Evolutionary conservation across 2,329 filamentous ascomycete species (phyloP).

Genomic region (Ceratocystis colombiana): DNA sequence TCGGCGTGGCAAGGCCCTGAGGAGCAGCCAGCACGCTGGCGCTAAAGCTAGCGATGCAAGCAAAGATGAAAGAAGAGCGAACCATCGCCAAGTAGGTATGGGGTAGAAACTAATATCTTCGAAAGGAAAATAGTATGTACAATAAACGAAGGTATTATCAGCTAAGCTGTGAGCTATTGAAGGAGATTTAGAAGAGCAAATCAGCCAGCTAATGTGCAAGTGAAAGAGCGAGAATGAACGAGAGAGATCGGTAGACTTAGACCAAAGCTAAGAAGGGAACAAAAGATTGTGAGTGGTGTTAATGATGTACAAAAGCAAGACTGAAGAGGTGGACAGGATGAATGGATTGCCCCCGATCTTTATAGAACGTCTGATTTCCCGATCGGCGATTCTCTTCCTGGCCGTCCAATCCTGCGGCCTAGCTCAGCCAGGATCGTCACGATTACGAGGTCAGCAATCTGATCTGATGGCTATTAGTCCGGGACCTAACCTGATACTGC

Average conservation of each 20-base stretch:
- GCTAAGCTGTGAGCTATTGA: neutral
- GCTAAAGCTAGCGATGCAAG: neutral
- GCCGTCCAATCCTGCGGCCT: no score
- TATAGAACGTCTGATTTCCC: neutral
- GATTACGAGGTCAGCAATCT: no score
- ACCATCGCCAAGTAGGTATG: neutral
- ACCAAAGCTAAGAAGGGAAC: neutral
- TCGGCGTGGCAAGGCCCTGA: neutral
- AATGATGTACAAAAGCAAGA: neutral
- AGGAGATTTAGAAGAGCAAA: slow-evolving; percentile 4
- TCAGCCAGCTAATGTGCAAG: slow-evolving; percentile 3
- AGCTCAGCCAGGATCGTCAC: no score
- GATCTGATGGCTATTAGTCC: no score
- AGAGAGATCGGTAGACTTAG: neutral
- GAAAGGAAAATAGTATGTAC: neutral
- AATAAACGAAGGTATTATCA: neutral
- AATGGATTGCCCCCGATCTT: neutral
- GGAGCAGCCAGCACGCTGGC: neutral
- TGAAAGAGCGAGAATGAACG: neutral
- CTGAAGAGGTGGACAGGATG: neutral
- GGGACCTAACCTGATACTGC: no score
- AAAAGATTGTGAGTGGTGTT: neutral
- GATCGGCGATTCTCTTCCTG: neutral
- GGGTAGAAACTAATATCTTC: neutral
- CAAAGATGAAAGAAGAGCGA: neutral